Base-by-base conservation (phyloP, 768 basidiomycete genomes). In the Boletus rubescentipes region DNA sequence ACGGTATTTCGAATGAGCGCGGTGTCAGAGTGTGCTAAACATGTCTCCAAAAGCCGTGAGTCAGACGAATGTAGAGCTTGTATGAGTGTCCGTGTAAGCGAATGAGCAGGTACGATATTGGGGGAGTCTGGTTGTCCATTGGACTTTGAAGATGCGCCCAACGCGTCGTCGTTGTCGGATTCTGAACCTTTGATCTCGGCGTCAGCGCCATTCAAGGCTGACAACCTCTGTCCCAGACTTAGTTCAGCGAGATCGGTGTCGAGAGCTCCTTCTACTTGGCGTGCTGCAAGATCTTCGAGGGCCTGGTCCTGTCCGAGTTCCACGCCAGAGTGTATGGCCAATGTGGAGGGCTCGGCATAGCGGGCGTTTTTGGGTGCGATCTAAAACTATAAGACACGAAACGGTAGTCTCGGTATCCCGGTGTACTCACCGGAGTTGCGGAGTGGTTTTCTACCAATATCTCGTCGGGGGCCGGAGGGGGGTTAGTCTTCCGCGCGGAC, bases 1-100 rank as follows among this genome's bases (percentile, higher is more conserved):
- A 99, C 86, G 2, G 96, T 97, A 65, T 93, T 91, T 42, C 85
- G 81, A 54, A 99, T 89, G 43, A 99, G 76, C 2, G 75, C 69
- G n/a, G 80, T 75, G 62, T 95, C 87, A 16, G 92, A 89, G 71
- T 98, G 91, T 1, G 83, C 76, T 30, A 96, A 73, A 72, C 94
- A 96, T 23, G 87, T 87, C 66, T 97, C 92, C 55, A 98, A 74
- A 35, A 98, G 75, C 10, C 84, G 83, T 3, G 89, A 82, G 75
- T 99, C 97, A 18, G 90, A 87, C 1, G 97, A 98, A 69, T 99
- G 97, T 26, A 99, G 74, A 0, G 97, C 96, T 73, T 99, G 97
- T 53, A 96, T 91, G 45, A 99, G 79, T 26, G 96, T 95, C 51
- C 93, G 87, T 26, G 96, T 92, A 54, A 98, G 80, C 0, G 96